These are phyloP conservation scores for Penicillium coffeae DNA, from an alignment of 495 filamentous ascomycete genomes.

Conservation along the genomic window DNA sequence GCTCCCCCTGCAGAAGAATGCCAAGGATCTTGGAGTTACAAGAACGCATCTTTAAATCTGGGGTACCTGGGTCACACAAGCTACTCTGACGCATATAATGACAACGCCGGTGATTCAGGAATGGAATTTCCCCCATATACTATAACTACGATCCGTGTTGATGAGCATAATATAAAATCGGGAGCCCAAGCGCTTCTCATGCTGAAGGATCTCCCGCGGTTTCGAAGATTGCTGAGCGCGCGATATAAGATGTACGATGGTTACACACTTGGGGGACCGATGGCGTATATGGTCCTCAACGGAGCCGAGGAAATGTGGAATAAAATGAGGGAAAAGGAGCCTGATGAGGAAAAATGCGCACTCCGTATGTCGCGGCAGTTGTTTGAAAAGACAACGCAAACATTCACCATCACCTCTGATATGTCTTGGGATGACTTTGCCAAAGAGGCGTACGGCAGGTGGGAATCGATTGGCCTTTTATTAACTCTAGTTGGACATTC, in stretches of 20 bases:
- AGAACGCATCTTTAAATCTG: constrained; percentile 5
- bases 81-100: constrained; percentile 35
- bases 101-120: constrained; percentile 5
- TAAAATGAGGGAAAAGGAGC: background rate
- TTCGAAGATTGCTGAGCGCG: constrained; percentile 17
- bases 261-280: constrained; percentile 15
- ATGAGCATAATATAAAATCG: constrained; percentile 14
- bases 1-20: background rate
- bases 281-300: constrained; percentile 15
- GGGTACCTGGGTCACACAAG: constrained; percentile 39
- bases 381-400: constrained; percentile 17
- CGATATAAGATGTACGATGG: constrained; percentile 18
- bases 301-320: constrained; percentile 18
- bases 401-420: constrained; percentile 10
- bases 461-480: constrained; percentile 25
- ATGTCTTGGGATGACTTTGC: constrained; percentile 22
- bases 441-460: constrained; percentile 9
- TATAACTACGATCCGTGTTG: constrained; percentile 4
- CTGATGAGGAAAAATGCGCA: constrained; percentile 12
- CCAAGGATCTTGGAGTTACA: constrained; percentile 7
- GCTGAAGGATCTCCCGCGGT: constrained; percentile 21
- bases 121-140: background rate
- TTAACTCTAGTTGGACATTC: constrained; percentile 19
- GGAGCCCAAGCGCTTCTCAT: constrained; percentile 22
- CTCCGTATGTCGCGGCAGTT: constrained; percentile 15